These are phyloP conservation scores for Breynia disticha DNA, from an alignment of 441 rosid genomes.

Conservation along the genomic window DNA sequence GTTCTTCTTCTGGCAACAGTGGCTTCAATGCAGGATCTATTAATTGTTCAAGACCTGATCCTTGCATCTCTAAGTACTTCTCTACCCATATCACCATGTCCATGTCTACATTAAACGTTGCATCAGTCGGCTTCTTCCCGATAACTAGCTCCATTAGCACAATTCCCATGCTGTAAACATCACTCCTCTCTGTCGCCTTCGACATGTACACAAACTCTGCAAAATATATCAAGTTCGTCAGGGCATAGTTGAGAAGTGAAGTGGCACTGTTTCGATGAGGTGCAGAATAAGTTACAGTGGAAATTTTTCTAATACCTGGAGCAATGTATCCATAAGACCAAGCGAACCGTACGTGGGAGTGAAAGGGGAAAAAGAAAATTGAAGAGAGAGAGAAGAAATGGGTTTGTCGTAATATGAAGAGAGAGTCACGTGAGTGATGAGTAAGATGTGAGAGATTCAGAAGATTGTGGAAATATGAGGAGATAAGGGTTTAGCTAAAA, in stretches of 20 bases:
- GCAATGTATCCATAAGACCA: conserved; percentile 86
- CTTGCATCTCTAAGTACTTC: conserved; percentile 32
- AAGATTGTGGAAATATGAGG: too few species aligned
- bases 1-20: too few species aligned
- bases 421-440: too few species aligned
- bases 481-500: too few species aligned
- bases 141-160: conserved; percentile 74
- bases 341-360: conserved; percentile 78
- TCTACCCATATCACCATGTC: conserved; percentile 90
- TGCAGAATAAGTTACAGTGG: not conserved
- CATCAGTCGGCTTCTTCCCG: conserved; percentile 73
- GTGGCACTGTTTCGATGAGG: too few species aligned
- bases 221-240: not conserved
- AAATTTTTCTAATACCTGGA: conserved; percentile 37
- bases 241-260: too few species aligned
- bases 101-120: conserved; percentile 43
- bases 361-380: too few species aligned
- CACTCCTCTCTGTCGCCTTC: conserved; percentile 73
- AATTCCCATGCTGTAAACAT: conserved; percentile 76
- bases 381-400: too few species aligned
- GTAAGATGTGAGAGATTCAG: too few species aligned
- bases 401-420: too few species aligned
- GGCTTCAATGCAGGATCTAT: conserved; percentile 55
- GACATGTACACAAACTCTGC: conserved; percentile 72
- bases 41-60: conserved; percentile 39